Base-by-base conservation (phyloP, 768 basidiomycete species). In the Piloderma croceum region DNA sequence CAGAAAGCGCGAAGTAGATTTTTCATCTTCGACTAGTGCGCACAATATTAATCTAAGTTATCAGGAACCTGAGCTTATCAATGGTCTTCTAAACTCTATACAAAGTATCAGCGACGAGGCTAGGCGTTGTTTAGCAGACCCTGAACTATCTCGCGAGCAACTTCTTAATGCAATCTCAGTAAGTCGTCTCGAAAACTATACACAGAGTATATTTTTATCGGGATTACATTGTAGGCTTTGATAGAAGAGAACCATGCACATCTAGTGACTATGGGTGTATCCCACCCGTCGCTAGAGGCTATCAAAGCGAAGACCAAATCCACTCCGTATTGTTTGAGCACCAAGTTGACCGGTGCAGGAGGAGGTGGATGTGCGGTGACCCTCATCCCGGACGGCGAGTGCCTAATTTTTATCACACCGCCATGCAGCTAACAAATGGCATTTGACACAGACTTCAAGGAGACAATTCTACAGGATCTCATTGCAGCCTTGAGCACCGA, bases 301-400 rank as follows among this genome's bases (percentile, higher is more conserved):
- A 91, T 97, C 49, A 77, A 81, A 40, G 62, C 70, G n/a, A 80
- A 74, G 49, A 89, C 91, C 0, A 61, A 67, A 7, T 69, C 72
- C 7, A 55, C 67, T 46, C 83, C 81, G 6, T 86, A 83, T 63
- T 64, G 66, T 7, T 68, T 98, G 35, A 80, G 79, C 52, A 92
- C 91, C n/a, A 96, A 97, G 68, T 65, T 99, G 42, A 99, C 96
- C 6, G 96, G 96, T 31, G 94, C 96, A 6, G 96, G 96, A 22
- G 96, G 96, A 29, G 96, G 96, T 19, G 96, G 96, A n/a, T 98
- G 96, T 56, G 83, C 92, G 4, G 90, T 98, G 22, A 94, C 93
- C 10, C 76, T 98, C 24, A 73, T 99, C 38, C 96, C 96, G 38
- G 92, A 97, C 65, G 78, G 94, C 93, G 21, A 15, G 13, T 46